These are phyloP conservation scores for Pochonia chlamydosporia DNA, from an alignment of 2,329 filamentous ascomycete genomes.

Conservation along the genomic window DNA sequence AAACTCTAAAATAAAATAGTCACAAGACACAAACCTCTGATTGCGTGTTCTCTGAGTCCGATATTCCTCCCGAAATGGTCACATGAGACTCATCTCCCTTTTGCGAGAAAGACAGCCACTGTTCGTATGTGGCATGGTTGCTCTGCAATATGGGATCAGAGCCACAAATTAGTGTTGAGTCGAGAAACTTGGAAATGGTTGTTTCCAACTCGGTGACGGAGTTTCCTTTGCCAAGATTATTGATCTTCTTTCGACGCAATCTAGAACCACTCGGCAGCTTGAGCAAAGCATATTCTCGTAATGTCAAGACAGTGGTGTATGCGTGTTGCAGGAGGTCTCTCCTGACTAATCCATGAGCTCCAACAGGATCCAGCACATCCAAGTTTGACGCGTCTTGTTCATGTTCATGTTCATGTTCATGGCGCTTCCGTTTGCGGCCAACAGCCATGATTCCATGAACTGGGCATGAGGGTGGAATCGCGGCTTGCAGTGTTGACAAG, in stretches of 20 bases:
- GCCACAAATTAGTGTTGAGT: conserved; percentile 62
- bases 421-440: conserved; percentile 21
- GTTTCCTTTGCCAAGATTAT: conserved; percentile 31
- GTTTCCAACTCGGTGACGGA: conserved; percentile 26
- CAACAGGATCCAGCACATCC: not conserved
- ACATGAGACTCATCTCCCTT: conserved; percentile 52
- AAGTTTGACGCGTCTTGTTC: not conserved
- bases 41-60: conserved; percentile 47
- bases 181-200: conserved; percentile 54
- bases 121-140: conserved; percentile 40
- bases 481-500: not conserved
- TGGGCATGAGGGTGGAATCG: not conserved
- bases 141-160: conserved; percentile 17
- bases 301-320: conserved; percentile 58
- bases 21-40: conserved; percentile 46
- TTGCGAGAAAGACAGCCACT: conserved; percentile 59
- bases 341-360: conserved; percentile 20
- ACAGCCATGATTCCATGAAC: conserved; percentile 16
- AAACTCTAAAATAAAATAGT: conserved; percentile 4
- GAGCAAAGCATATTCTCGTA: conserved; percentile 65
- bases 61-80: conserved; percentile 42
- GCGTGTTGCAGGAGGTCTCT: conserved; percentile 64
- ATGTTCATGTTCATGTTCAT: not conserved
- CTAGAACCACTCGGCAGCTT: conserved; percentile 63
- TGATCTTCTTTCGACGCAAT: conserved; percentile 52